These are phyloP conservation scores for Mollisia scopiformis DNA, from an alignment of 2,329 filamentous ascomycete species.

Conservation along the genomic window DNA sequence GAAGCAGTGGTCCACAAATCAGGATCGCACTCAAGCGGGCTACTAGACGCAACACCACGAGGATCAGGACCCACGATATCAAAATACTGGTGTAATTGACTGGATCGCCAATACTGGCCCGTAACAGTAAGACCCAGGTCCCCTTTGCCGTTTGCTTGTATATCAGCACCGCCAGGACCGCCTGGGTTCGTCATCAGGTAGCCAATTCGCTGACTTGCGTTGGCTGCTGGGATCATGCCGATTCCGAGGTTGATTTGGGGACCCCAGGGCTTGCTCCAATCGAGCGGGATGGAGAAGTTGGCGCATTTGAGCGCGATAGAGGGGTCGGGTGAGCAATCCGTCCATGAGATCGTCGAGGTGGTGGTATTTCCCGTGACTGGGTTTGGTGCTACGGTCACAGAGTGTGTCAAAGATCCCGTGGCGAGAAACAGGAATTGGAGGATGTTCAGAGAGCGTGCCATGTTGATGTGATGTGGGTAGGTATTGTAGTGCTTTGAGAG, in stretches of 20 bases:
- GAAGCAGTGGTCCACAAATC: constrained; percentile 38
- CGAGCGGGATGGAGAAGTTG: constrained; percentile 33
- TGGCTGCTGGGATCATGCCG: constrained; percentile 22
- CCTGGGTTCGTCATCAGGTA: constrained; percentile 46
- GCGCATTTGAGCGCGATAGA: constrained; percentile 2
- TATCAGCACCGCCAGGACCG: constrained; percentile 40
- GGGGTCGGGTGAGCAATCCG: neutral
- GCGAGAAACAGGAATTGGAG: neutral
- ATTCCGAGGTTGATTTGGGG: constrained; percentile 36
- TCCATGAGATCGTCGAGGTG: neutral
- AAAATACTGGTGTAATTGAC: constrained; percentile 32
- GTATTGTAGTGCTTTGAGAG: neutral
- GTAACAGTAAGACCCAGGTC: neutral
- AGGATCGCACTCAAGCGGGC: constrained; percentile 42
- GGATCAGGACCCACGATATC: constrained; percentile 49
- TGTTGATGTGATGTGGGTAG: neutral
- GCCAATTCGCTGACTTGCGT: constrained; percentile 31
- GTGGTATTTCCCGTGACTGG: neutral
- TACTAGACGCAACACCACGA: constrained; percentile 46
- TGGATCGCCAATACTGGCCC: neutral
- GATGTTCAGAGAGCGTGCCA: neutral
- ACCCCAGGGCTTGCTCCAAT: constrained; percentile 36
- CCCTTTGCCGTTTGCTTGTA: constrained; percentile 29
- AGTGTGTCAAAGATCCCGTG: neutral
- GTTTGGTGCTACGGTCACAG: neutral